A percentile compares a stretch with the other conserved stretches of the same genome.
Conservation (phyloP, 768 basidiomycete species). For the Serendipita sp. region DNA sequence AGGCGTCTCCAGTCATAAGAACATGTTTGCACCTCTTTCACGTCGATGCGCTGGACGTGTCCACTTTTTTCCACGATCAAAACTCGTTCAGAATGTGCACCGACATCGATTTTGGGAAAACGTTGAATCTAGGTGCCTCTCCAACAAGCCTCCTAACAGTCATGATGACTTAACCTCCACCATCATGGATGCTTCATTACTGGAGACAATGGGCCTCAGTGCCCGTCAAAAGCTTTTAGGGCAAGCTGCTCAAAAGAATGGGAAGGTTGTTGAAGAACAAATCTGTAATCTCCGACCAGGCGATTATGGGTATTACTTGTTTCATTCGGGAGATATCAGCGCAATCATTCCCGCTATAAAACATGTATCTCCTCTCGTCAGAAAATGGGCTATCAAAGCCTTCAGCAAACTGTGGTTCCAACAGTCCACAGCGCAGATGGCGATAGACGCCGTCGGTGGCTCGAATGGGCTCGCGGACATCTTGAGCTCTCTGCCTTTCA, state of each 20-base stretch:
- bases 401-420: background rate
- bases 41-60: no score
- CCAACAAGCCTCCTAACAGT: no score
- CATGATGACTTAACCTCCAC: background rate
- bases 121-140: no score
- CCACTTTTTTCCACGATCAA: no score
- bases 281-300: background rate
- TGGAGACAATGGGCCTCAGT: background rate
- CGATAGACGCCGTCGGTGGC: background rate
- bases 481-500: background rate
- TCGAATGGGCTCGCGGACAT: background rate
- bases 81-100: no score
- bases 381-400: background rate
- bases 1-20: no score
- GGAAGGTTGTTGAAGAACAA: no score
- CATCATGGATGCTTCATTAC: background rate
- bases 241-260: background rate
- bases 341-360: background rate
- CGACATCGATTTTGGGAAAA: no score
- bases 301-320: background rate
- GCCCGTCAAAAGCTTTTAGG: background rate
- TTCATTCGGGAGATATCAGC: background rate
- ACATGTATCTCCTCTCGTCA: background rate
- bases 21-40: no score
- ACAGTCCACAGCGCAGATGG: background rate